A percentile compares a stretch with the other conserved stretches of the same genome.
Conservation (phyloP, 352 stramenopile species). For the Pythium guiyangense region DNA sequence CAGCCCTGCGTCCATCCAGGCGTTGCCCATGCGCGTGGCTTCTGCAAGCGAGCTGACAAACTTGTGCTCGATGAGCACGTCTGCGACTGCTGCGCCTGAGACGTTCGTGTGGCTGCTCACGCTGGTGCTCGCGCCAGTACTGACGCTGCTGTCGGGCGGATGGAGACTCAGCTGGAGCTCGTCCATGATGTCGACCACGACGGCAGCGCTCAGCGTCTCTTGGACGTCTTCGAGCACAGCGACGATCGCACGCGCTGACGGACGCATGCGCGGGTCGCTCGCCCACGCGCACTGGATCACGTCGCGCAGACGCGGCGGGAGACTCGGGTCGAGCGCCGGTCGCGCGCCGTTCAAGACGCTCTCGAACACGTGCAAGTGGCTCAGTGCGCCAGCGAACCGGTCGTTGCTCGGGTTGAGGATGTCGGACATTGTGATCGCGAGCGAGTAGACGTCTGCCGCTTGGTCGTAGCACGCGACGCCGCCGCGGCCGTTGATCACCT, state of each 20-base stretch:
- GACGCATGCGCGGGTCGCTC: conserved; percentile 9
- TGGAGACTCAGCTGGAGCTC: conserved; percentile 2
- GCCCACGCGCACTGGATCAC: conserved; percentile 21
- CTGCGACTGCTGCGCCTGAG: conserved; percentile 11
- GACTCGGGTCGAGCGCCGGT: conserved; percentile 11
- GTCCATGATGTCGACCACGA: conserved; percentile 17
- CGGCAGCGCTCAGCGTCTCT: conserved; percentile 14
- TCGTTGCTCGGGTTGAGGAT: conserved; percentile 46
- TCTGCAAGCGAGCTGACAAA: conserved; percentile 40
- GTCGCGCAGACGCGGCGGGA: conserved; percentile 12
- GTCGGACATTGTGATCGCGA: conserved; percentile 79
- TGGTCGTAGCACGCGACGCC: conserved; percentile 51
- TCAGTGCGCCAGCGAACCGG: conserved; percentile 39
- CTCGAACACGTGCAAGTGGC: conserved; percentile 37
- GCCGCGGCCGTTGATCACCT: conserved; percentile 68
- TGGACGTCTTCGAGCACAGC: conserved; percentile 21
- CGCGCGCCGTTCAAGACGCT: conserved; percentile 33
- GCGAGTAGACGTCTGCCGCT: conserved; percentile 65
- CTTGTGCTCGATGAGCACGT: conserved; percentile 44
- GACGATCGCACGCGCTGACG: conserved; percentile 22
- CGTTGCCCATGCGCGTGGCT: conserved; percentile 35
- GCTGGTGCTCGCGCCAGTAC: background rate
- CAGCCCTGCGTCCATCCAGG: conserved; percentile 41
- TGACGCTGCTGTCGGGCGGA: too few species aligned
- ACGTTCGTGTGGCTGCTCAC: conserved; percentile 27